Conservation (phyloP, 768 basidiomycete genomes). For the Lentinula edodes region DNA sequence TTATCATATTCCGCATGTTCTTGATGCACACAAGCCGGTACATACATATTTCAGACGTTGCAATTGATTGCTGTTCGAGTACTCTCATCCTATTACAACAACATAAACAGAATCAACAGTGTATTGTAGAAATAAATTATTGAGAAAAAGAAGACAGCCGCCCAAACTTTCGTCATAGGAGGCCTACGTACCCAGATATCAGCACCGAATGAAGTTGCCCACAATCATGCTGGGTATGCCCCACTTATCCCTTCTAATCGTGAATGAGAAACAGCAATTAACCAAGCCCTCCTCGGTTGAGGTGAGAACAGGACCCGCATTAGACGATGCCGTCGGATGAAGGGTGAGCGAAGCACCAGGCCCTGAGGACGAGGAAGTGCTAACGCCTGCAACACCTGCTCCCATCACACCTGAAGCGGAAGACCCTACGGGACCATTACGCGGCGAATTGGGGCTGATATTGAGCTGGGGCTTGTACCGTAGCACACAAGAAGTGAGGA, state of each 20-base stretch:
- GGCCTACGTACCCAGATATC: slow-evolving; percentile 7
- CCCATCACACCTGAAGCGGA: background rate
- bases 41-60: too few relatives aligned
- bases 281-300: slow-evolving; percentile 69
- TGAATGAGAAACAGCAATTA: slow-evolving; percentile 90
- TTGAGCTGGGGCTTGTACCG: slow-evolving; percentile 69
- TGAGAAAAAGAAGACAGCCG: too few relatives aligned
- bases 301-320: slow-evolving; percentile 3
- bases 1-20: too few relatives aligned
- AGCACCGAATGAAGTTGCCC: slow-evolving; percentile 81
- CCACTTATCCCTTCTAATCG: slow-evolving; percentile 78
- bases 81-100: background rate
- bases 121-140: too few relatives aligned
- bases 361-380: slow-evolving; percentile 3
- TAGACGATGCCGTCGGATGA: slow-evolving; percentile 10
- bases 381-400: slow-evolving; percentile 2
- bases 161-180: too few relatives aligned
- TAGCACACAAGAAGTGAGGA: slow-evolving; percentile 86
- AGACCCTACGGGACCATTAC: background rate
- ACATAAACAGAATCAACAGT: too few relatives aligned
- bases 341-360: slow-evolving; percentile 3
- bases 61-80: background rate
- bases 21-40: too few relatives aligned
- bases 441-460: background rate
- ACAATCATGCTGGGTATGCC: slow-evolving; percentile 89